Evolutionary conservation across 1,139 yeast genomes (phyloP).

Genomic region (Hansenula lynferdii): DNA sequence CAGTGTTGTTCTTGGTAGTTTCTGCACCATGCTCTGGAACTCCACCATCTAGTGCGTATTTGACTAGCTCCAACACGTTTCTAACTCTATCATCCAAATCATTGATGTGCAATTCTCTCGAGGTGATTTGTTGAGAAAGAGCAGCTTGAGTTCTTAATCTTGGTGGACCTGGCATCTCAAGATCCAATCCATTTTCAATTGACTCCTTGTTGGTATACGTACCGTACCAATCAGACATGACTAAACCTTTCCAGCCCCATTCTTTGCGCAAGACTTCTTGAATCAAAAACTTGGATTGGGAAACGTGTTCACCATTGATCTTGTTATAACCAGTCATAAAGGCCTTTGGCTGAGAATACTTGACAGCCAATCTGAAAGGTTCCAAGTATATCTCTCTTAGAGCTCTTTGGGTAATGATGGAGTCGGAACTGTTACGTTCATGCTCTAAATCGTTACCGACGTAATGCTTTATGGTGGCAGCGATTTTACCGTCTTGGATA

Average conservation of each 20-base stretch:
- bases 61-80: conserved; percentile 40
- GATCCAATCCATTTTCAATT: conserved; percentile 50
- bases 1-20: conserved; percentile 34
- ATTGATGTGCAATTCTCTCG: conserved; percentile 25
- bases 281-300: conserved; percentile 39
- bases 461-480: conserved; percentile 56
- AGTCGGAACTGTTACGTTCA: conserved; percentile 44
- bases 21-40: conserved; percentile 31
- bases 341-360: conserved; percentile 41
- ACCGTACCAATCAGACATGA: conserved; percentile 65
- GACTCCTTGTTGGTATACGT: conserved; percentile 44
- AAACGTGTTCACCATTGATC: conserved; percentile 52
- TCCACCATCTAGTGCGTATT: conserved; percentile 37
- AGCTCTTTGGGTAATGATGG: conserved; percentile 50
- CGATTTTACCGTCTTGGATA: conserved; percentile 46
- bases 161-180: conserved; percentile 64
- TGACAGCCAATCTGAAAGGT: conserved; percentile 57
- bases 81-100: conserved; percentile 38
- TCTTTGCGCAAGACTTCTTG: conserved; percentile 45
- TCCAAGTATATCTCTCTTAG: conserved; percentile 55
- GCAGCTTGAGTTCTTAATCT: conserved; percentile 38
- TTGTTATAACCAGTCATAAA: conserved; percentile 60
- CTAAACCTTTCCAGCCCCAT: conserved; percentile 51
- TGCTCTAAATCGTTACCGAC: conserved; percentile 60
- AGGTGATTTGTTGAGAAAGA: conserved; percentile 33